These are phyloP conservation scores for Curvularia verruculosa DNA, from an alignment of 2,329 filamentous ascomycete species.

Conservation along the genomic window DNA sequence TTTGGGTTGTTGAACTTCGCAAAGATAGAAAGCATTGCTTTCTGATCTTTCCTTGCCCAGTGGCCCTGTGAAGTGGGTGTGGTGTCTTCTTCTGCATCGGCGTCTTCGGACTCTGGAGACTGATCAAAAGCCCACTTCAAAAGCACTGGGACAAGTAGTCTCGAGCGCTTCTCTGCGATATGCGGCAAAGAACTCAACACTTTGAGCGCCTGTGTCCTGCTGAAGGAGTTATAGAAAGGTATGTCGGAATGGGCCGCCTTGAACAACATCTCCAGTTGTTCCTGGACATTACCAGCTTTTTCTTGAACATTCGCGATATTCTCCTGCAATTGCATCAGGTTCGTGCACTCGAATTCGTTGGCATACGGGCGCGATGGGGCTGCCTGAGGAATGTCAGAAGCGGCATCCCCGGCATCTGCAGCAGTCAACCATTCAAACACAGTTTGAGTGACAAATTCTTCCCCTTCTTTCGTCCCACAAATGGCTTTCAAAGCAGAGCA, in stretches of 20 bases:
- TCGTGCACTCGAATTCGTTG: constrained; percentile 86
- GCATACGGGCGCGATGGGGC: constrained; percentile 44
- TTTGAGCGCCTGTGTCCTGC: constrained; percentile 78
- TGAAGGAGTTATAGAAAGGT: constrained; percentile 59
- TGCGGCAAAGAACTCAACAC: constrained; percentile 75
- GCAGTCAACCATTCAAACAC: constrained; percentile 76
- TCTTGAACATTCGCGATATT: constrained; percentile 23
- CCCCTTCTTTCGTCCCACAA: constrained; percentile 70
- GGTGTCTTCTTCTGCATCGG: constrained; percentile 1
- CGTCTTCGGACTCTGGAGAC: constrained; percentile 11
- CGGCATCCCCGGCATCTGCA: constrained; percentile 16
- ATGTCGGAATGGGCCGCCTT: constrained; percentile 66
- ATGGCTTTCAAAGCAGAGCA: constrained; percentile 77
- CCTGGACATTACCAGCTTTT: constrained; percentile 34
- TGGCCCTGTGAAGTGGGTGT: constrained; percentile 25
- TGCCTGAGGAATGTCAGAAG: constrained; percentile 11
- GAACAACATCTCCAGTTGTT: constrained; percentile 68
- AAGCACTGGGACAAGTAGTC: constrained; percentile 83
- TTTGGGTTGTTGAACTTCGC: constrained; percentile 85
- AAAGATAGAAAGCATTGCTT: constrained; percentile 80
- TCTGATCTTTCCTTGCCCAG: constrained; percentile 84
- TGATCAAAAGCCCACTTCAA: constrained; percentile 70
- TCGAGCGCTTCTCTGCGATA: constrained; percentile 84
- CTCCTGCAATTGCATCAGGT: constrained; percentile 62
- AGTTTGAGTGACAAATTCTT: constrained; percentile 72